phyloP scores from a whole-genome alignment of 2,329 filamentous ascomycete genomes.

The Curvularia hawaiiensis region DNA sequence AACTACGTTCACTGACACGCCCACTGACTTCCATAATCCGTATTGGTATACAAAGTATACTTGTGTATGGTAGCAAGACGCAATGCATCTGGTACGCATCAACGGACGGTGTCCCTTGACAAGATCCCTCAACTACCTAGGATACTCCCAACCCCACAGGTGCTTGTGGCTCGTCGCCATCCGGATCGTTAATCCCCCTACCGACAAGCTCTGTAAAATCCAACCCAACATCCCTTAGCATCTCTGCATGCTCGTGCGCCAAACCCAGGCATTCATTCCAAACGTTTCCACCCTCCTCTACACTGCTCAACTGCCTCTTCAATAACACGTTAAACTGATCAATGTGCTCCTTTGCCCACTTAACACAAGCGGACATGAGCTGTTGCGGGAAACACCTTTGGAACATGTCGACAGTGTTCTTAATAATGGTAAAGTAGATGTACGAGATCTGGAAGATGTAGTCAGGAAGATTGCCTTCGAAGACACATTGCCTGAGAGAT shows the following conservation, averaged over 20 bases:
- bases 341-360: conserved; percentile 96
- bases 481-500: conserved; percentile 77
- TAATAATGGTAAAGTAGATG: conserved; percentile 92
- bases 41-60: not conserved
- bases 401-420: conserved; percentile 90
- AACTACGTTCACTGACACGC: not conserved
- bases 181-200: conserved; percentile 25
- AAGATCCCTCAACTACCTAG: not conserved
- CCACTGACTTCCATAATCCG: too few relatives aligned
- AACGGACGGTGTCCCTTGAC: not conserved
- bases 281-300: conserved; percentile 73
- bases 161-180: not conserved
- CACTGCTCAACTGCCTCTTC: conserved; percentile 82
- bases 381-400: conserved; percentile 77
- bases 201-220: conserved; percentile 88
- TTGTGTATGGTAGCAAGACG: not conserved
- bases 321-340: conserved; percentile 88
- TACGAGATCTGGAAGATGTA: conserved; percentile 97
- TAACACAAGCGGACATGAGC: conserved; percentile 93
- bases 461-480: conserved; percentile 88
- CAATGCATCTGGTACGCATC: not conserved
- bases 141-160: conserved; percentile 40
- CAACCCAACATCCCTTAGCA: conserved; percentile 83
- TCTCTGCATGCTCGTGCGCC: conserved; percentile 77
- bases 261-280: conserved; percentile 85